Percentiles rank a stretch among this genome's conserved stretches.
These are phyloP conservation scores for Crucibulum laeve DNA, from an alignment of 768 basidiomycete species.

Conservation along the genomic window DNA sequence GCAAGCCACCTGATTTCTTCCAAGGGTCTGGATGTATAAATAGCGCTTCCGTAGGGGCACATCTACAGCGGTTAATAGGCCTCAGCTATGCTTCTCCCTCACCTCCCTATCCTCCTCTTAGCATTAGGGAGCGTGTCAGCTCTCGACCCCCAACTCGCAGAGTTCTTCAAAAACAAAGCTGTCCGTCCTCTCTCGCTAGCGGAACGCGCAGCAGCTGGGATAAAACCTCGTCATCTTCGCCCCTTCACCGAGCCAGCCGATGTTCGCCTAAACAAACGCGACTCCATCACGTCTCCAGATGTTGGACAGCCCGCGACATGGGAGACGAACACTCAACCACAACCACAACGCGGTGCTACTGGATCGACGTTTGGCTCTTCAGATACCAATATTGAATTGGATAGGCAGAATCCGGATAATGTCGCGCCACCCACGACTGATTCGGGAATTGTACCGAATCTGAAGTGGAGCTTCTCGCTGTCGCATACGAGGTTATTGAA, in stretches of 20 bases:
- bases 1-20: no score
- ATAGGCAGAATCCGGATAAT: conserved; percentile 9
- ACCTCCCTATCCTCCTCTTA: no score
- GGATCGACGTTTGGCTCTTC: conserved; percentile 6
- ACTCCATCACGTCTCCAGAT: conserved; percentile 8
- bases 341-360: conserved; percentile 7
- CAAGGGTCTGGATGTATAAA: no score
- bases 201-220: conserved; percentile 8
- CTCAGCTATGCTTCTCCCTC: no score
- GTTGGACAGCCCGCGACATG: conserved; percentile 7
- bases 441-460: conserved; percentile 8
- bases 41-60: no score
- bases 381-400: conserved; percentile 7
- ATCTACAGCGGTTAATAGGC: no score
- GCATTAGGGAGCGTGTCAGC: background rate
- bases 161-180: background rate
- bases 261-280: no score
- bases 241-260: conserved; percentile 1
- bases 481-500: conserved; percentile 8
- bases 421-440: conserved; percentile 8
- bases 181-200: conserved; percentile 7
- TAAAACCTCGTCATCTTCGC: conserved; percentile 7
- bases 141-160: conserved; percentile 1
- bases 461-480: conserved; percentile 10
- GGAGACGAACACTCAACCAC: conserved; percentile 2